Evolutionary conservation across 1,284 basidiomycete genomes (phyloP), one percentile per base, ranked within the genome.

Genomic region (Vanrija sp.): DNA sequence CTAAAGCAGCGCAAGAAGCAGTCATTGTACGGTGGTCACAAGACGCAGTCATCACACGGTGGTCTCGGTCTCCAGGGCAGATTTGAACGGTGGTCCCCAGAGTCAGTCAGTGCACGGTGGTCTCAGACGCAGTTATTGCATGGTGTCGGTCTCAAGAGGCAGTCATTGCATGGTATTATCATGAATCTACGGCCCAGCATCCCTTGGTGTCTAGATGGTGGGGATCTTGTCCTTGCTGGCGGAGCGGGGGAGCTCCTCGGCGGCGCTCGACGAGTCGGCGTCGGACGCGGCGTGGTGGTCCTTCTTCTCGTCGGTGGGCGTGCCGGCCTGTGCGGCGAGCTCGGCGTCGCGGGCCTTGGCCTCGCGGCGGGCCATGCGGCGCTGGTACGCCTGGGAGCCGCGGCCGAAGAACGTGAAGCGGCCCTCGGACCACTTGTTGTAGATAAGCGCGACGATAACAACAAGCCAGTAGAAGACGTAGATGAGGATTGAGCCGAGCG

Each of bases 381-480:
- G 46, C 38, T 46, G 18, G 46, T 43, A 43, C 6, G 52, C 40
- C 6, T 25, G 4, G 19, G 49, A 47, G 45, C 46, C 43, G 28
- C 34, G 43, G 51, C 78, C 77, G 38, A 74, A 73, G 58, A 78
- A 64, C 8, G 72, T 63, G 19, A 72, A 58, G 38, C 80, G 74
- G 26, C 80, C 80, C 64, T 82, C 80, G 19, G 67, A 47, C 79
- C 79, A 90, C 75, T 91, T 91, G 81, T 89, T 80, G 68, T 80
- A 82, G 57, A 87, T 67, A 49, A 93, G 80, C 5, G 78, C 77
- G 34, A 68, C 78, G 43, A 88, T 83, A 61, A 86, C 85, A 12
- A 83, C 80, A 52, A 91, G 63, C 89, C 88, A 92, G 78, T 89
- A 91, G 69, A 87, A 85, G 43, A 88, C 82, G 68, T 91, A 91